Evolutionary conservation across 345 rosid species (phyloP), one percentile per base, ranked within the genome.

Genomic region (Sisymbrium irio): DNA sequence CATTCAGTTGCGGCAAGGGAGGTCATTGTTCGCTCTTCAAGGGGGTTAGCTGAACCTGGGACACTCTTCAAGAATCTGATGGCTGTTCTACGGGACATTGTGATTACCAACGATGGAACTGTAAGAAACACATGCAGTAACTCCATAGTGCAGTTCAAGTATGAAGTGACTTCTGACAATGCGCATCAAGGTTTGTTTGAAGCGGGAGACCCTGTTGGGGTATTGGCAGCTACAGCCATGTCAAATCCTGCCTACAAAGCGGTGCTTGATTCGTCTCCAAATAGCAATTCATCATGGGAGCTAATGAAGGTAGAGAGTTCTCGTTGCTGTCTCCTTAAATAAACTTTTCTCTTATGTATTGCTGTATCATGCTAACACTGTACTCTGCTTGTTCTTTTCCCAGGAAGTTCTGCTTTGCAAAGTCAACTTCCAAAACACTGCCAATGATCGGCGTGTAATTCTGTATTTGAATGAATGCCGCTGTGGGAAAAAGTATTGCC

Each of bases 161-260:
- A 95, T 79, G 97, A 83, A 37, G 73, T 70, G 55, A 80, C 72
- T 53, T 71, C 85, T 54, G 88, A 87, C 77, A 71, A 53, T 28
- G 78, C 79, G 67, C 74, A 83, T 22, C 88, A 72, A 55, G 81
- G 73, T 62, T 61, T 84, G 56, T 88, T 85, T 73, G 90, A 90
- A 60, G 91, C 99, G 5, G 97, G 99, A 62, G 99, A 95, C 71
- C 99, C 99, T 50, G 97, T 95, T 51, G 99, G 99, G 53, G 98
- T 92, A 40, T 82, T 92, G 74, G 97, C 99, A 64, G 98, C 99
- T 41, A 95, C 99, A 62, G 96, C 97, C 17, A 92, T 95, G 96
- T 92, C 97, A 36, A 92, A 83, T 80, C 98, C 99, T 74, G 99
- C 99, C 5, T 95, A 92, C 57, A 95, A 92, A 78, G 99, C 99